Evolutionary conservation across 805 yeast species (phyloP).

Genomic region (Ogataea neopini): DNA sequence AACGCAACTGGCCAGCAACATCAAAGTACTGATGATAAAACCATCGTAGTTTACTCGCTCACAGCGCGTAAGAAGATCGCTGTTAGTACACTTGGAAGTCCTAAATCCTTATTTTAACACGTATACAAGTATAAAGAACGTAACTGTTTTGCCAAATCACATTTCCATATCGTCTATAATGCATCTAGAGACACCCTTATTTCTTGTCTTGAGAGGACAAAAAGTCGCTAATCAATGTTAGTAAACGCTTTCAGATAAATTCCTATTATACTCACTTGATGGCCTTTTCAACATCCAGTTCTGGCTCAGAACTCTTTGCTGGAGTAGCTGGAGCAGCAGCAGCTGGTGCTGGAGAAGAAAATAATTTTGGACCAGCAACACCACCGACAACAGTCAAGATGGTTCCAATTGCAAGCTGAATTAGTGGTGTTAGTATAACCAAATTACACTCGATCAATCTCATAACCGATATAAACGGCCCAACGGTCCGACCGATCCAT

Average conservation of each 20-base stretch:
- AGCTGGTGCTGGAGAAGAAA: constrained; percentile 33
- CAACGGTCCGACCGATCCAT: too few relatives aligned
- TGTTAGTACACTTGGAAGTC: too few relatives aligned
- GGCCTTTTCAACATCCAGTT: constrained; percentile 35
- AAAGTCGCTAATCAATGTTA: constrained; percentile 24
- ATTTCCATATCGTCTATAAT: not conserved
- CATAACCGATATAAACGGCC: constrained; percentile 7
- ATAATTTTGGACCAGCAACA: constrained; percentile 54
- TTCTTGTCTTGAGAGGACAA: constrained; percentile 29
- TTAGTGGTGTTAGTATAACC: not conserved
- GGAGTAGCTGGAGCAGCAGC: constrained; percentile 63
- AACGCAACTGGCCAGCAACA: not conserved
- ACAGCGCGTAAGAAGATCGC: too few relatives aligned
- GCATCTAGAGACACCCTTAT: constrained; percentile 2
- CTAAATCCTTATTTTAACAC: not conserved
- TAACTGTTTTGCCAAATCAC: not conserved
- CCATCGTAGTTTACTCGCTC: too few relatives aligned
- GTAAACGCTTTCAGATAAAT: not conserved
- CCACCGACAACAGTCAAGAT: constrained; percentile 64
- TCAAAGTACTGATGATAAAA: too few relatives aligned
- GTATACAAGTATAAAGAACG: not conserved
- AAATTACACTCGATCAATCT: not conserved
- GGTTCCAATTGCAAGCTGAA: constrained; percentile 75
- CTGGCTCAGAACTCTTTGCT: constrained; percentile 36
- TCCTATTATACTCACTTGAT: constrained; percentile 30